Evolutionary conservation across 169 alveolate species (phyloP), one percentile per base, ranked within the genome.

Genomic region (Toxoplasma gondii): DNA sequence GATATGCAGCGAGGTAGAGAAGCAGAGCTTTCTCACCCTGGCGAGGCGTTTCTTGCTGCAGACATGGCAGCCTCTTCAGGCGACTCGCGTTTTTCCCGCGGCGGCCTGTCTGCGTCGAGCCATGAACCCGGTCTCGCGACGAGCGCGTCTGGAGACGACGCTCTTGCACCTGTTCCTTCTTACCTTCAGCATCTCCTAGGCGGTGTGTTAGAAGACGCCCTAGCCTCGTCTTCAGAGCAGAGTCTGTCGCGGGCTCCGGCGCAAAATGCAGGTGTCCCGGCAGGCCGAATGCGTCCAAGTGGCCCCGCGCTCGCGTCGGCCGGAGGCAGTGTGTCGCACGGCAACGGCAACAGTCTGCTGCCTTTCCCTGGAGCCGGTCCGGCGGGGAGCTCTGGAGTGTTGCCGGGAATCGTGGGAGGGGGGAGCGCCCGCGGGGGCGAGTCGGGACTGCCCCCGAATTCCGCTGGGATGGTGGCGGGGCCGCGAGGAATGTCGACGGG

Each of bases 131-230:
- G n/a, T n/a, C n/a, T n/a, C n/a, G n/a, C n/a, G n/a, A n/a, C n/a
- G n/a, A n/a, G n/a, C 67, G 27, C 67, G 27, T 53, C 67, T 9
- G 67, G 19, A 19, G 67, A 12, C 27, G 67, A 53, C 67, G 67
- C 67, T 9, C 9, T 70, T 7, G 83, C 39, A 7, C 17, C 83
- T 22, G 44, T 34, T 22, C 44, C 83, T 17, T 70, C 83, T 9
- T 70, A 70, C 83, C 39, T 70, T 17, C 83, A 70, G 83, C 83
- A 70, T 70, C 39, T 70, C 44, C 39, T 70, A 12, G 83, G 83
- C 10, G 83, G 83, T 9, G 83, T 70, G 9, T 22, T 70, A 34
- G 83, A 70, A 31, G 83, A 70, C 39, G 83, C 83, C 44, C 83
- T 70, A 9, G 44, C 39, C 39, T 7, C 36, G 10, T 70, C 83